Evolutionary conservation across 163 green algal genomes (phyloP), one percentile per base, ranked within the genome.

Genomic region (Chlamydomonas reinhardtii): DNA sequence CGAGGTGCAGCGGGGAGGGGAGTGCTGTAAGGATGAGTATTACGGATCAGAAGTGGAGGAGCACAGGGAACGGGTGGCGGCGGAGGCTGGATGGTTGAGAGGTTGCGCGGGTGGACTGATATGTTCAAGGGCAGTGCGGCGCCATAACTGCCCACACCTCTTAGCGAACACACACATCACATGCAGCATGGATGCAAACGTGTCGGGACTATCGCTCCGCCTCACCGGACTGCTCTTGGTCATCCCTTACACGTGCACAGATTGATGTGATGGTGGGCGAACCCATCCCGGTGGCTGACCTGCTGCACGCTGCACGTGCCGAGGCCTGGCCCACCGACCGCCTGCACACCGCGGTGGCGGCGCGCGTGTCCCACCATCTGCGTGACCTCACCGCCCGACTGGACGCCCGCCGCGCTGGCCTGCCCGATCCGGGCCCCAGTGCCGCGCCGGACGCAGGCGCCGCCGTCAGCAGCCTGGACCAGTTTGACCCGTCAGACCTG

Each of bases 211-310:
- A n/a, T 14, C 19, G 12, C 48, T 56, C 48, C 9, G 11, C 48
- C 48, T 56, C 48, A 48, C 39, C 39, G 8, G 5, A 48, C 39
- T 8, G 39, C 48, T 56, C 48, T 19, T 12, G 12, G 11, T 17
- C 9, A 9, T 56, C 14, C 12, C 11, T 14, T 56, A 14, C 11
- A 54, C 43, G 11, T 56, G 2, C 69, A 25, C 85, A 95, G 90
- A 78, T 97, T 68, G 89, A 93, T 14, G 93, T 98, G 70, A 65
- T 97, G 54, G 93, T 97, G 76, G 96, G 95, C 0, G 90, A 93
- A 82, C 95, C 96, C n/a, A 92, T 97, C 35, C 89, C 93, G 4
- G 90, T 97, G 59, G 89, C 68, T 0, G 94, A 96, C 87, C 87
- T 96, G 11, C 76, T 95, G 29, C 52, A 71, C 9, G 76, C 86